Evolutionary conservation across 192 early-diverging fungal genomes (phyloP), one percentile per base, ranked within the genome.

Genomic region (Umbelopsis vinacea): DNA sequence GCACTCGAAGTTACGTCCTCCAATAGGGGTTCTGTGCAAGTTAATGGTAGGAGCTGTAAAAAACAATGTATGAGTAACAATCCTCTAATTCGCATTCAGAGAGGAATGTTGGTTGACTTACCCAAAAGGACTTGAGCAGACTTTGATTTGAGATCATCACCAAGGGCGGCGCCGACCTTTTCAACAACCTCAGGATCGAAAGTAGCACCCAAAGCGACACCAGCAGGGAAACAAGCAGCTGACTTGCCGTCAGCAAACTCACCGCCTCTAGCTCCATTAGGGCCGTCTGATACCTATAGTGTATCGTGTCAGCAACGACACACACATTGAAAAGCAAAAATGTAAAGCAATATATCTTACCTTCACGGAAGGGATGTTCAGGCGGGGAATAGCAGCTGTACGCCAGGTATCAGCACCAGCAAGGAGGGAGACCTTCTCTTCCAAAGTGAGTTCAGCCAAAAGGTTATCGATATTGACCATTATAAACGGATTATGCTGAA

Each of bases 1-100:
- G n/a, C 69, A 54, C 37, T 71, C 69, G 22, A 71, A 71, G 23
- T 71, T 71, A 14, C 69, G 47, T 52, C 69, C 69, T 23, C 50
- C 50, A 10, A 71, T 21, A 40, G 69, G 69, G 19, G 53, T 52
- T 55, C 69, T 71, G 38, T 52, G 52, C 48, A 71, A 52, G 50
- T 71, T 71, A 50, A 71, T 52, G 5, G 53, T 71, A 47, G 69
- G 69, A 12, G 52, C 57, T 63, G 33, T 5, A 57, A 57, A 35
- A 11, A 19, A 19, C 57, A 35, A 15, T 15, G 33, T 63, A 29
- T 19, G 12, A 14, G 57, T 50, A 50, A 50, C 19, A 50, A 50
- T 9, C 1, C 17, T 6, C 48, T 29, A 35, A 63, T 17, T 26
- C 19, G 0, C 6, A 3, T 19, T n/a, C 48, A 3, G 48, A 12